phyloP scores from a whole-genome alignment of 2,329 filamentous ascomycete species.

The Phaeosphaeriaceae sp. region DNA sequence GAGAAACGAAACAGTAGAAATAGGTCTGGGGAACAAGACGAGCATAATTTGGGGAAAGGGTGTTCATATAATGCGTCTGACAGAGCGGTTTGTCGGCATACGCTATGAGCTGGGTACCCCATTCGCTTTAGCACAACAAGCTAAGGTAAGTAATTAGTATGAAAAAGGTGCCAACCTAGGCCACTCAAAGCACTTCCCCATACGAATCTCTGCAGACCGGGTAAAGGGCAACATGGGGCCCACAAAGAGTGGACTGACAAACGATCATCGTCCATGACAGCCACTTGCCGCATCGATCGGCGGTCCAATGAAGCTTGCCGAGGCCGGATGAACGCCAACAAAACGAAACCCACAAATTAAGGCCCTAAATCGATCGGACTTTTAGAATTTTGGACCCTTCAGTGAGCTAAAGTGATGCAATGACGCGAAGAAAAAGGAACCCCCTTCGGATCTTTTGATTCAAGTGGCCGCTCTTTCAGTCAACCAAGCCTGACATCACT shows the following conservation, averaged over 20 bases:
- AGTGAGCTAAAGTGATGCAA: conserved; percentile 10
- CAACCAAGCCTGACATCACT: conserved; percentile 29
- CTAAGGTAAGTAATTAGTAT: conserved; percentile 36
- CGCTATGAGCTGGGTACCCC: conserved; percentile 39
- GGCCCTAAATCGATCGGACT: conserved; percentile 2
- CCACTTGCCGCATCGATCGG: conserved; percentile 34
- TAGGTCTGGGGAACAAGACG: conserved; percentile 32
- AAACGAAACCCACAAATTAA: conserved; percentile 24
- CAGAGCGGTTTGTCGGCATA: conserved; percentile 37
- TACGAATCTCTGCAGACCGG: conserved; percentile 39
- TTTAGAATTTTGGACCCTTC: background rate
- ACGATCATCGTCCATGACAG: conserved; percentile 30
- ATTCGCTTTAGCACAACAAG: conserved; percentile 23
- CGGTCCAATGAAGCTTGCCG: conserved; percentile 32
- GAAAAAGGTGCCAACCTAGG: conserved; percentile 36
- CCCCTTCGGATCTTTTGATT: conserved; percentile 3
- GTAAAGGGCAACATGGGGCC: conserved; percentile 38
- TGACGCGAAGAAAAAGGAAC: conserved; percentile 25
- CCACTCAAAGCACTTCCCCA: conserved; percentile 39
- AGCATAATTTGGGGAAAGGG: conserved; percentile 36
- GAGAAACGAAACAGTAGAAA: background rate
- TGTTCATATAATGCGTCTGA: conserved; percentile 41
- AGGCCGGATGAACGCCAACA: conserved; percentile 36
- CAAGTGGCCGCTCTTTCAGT: too few relatives aligned
- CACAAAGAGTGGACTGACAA: conserved; percentile 33